Evolutionary conservation across 257 asterid species (phyloP).

Genomic region (Knoxia roxburghii): DNA sequence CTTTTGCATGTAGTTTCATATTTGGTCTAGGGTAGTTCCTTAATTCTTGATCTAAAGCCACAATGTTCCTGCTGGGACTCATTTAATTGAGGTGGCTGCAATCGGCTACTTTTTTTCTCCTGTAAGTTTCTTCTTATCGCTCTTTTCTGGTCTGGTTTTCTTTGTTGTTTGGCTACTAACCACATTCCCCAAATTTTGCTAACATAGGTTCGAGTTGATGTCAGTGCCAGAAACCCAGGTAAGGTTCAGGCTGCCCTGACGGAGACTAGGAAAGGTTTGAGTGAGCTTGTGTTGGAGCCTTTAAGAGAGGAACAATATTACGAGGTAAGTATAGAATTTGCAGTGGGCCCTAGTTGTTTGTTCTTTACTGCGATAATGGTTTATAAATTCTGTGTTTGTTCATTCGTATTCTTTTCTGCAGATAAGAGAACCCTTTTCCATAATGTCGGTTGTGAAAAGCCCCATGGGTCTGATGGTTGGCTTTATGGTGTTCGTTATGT

Average conservation of each 20-base stretch:
- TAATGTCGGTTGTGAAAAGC: slow-evolving; percentile 75
- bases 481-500: slow-evolving; percentile 85
- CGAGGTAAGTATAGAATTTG: slow-evolving; percentile 43
- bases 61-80: slow-evolving; percentile 93
- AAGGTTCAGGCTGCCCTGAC: slow-evolving; percentile 96
- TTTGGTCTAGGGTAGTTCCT: slow-evolving; percentile 30
- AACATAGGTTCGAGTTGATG: slow-evolving; percentile 82
- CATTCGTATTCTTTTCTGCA: slow-evolving; percentile 31
- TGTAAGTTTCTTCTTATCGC: slow-evolving; percentile 40
- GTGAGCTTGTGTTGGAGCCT: slow-evolving; percentile 87
- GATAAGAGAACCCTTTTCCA: slow-evolving; percentile 80
- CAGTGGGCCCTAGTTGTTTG: background rate
- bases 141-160: slow-evolving; percentile 9
- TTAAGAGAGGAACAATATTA: slow-evolving; percentile 85
- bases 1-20: background rate
- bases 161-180: slow-evolving; percentile 9
- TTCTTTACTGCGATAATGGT: background rate
- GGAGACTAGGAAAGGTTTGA: slow-evolving; percentile 79
- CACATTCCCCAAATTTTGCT: slow-evolving; percentile 9
- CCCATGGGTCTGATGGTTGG: slow-evolving; percentile 99
- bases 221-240: slow-evolving; percentile 95
- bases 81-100: slow-evolving; percentile 90
- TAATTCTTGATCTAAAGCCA: slow-evolving; percentile 56
- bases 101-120: slow-evolving; percentile 93
- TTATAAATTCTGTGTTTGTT: background rate